Percentiles rank a stretch among this genome's conserved stretches.
Evolutionary conservation across 176 grass and related monocot genomes (phyloP).

Genomic region (Juncus effusus): DNA sequence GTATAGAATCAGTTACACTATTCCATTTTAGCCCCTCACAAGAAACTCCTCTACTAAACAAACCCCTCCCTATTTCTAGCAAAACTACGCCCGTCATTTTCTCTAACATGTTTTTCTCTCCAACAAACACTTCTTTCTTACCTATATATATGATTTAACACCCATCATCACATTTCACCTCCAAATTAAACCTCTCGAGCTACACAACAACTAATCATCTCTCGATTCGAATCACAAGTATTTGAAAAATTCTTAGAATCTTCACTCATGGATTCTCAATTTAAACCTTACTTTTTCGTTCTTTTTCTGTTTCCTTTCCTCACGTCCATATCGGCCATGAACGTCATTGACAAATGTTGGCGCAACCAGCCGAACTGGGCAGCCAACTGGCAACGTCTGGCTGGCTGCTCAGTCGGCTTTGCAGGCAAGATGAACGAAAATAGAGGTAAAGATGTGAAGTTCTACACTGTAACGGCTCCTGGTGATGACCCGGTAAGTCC

Average conservation of each 20-base stretch:
- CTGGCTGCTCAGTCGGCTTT: conserved; percentile 66
- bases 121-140: neutral
- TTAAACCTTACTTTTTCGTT: conserved; percentile 3
- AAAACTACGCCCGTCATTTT: neutral
- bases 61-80: conserved; percentile 19
- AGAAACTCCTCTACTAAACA: neutral
- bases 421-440: conserved; percentile 66
- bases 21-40: too few species aligned
- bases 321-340: conserved; percentile 7
- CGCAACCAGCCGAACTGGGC: conserved; percentile 49
- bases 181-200: neutral
- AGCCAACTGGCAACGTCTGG: conserved; percentile 45
- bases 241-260: neutral
- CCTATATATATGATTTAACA: conserved; percentile 1
- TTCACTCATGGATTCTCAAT: neutral
- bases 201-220: neutral
- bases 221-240: neutral
- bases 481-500: conserved; percentile 58
- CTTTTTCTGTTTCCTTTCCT: conserved; percentile 4
- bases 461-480: conserved; percentile 57
- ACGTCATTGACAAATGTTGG: conserved; percentile 72
- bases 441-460: conserved; percentile 29
- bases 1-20: too few species aligned
- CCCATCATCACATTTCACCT: neutral
- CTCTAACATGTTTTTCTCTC: neutral